Evolutionary conservation across 2,329 filamentous ascomycete genomes (phyloP).

Genomic region (Didymella keratinophila): DNA sequence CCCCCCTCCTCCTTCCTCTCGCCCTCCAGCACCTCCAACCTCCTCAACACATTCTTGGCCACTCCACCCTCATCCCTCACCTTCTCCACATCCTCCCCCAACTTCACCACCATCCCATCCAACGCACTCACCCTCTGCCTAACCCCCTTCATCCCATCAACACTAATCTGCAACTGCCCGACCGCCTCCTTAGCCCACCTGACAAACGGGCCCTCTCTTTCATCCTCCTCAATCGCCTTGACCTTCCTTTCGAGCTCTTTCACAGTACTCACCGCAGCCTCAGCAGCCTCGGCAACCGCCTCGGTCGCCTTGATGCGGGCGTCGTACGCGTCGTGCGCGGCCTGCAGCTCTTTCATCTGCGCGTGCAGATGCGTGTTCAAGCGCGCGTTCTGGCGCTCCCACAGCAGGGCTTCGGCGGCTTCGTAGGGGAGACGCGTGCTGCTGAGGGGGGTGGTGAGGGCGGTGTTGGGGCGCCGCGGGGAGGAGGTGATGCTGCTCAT

Average conservation of each 20-base stretch:
- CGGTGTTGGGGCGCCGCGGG: conserved; percentile 21
- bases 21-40: conserved; percentile 27
- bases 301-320: conserved; percentile 34
- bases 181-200: conserved; percentile 29
- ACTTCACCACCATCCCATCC: conserved; percentile 9
- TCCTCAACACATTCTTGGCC: conserved; percentile 11
- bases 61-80: conserved; percentile 16
- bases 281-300: conserved; percentile 24
- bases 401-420: conserved; percentile 46
- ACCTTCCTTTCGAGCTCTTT: conserved; percentile 32
- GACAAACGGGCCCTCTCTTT: conserved; percentile 31
- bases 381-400: conserved; percentile 52
- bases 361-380: conserved; percentile 47
- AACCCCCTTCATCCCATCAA: conserved; percentile 28
- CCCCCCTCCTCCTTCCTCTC: conserved; percentile 16
- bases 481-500: conserved; percentile 22
- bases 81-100: conserved; percentile 22
- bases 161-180: conserved; percentile 21
- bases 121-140: conserved; percentile 31
- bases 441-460: conserved; percentile 9
- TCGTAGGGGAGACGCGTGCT: conserved; percentile 29
- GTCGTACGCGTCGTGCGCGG: conserved; percentile 28
- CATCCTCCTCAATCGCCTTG: conserved; percentile 35
- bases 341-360: conserved; percentile 49
- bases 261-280: conserved; percentile 24